Evolutionary conservation across 768 basidiomycete genomes (phyloP), one percentile per base, ranked within the genome.

Genomic region (Antrodiella citrinella): DNA sequence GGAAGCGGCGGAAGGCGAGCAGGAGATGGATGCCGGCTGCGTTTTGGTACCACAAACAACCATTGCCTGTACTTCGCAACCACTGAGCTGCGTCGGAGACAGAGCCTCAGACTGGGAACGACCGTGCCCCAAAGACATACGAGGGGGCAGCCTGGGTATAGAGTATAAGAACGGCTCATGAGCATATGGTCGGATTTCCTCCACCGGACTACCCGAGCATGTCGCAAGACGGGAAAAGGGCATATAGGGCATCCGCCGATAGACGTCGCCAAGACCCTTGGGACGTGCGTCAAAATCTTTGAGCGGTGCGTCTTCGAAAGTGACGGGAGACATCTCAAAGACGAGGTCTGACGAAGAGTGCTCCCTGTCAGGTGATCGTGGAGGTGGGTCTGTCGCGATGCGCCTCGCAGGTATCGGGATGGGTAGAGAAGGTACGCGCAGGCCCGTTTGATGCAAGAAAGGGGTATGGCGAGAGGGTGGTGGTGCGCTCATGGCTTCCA

Each of bases 261-360:
- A 42, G 46, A 57, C n/a, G 67, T 54, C 21, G 24, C 41, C 4
- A 45, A 40, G 19, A 51, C 47, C 48, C 21, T 52, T 41, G 26
- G 19, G 42, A 19, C 44, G 42, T 47, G 30, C 7, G 53, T 21
- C 10, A 49, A 47, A 4, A 62, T 48, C 30, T 35, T 35, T 7
- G 30, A 35, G 7, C 7, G 30, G 30, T 9, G 60, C 51, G 45
- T 54, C 57, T 15, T 54, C 50, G 15, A 51, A 23, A 7, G 54
- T 45, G 48, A 62, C 41, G 23, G 76, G 75, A 19, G 76, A 77
- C 76, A 77, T 77, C 44, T 75, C 74, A 55, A 77, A 76, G n/a
- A 77, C 65, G 52, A 77, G 66, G 38, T 77, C 76, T 47, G 75
- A 72, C 22, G 72, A 75, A 19, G 59, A 60, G 39, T 69, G 56